Evolutionary conservation across 2,329 filamentous ascomycete species (phyloP).

Genomic region (Ascochyta viciae-villosae): DNA sequence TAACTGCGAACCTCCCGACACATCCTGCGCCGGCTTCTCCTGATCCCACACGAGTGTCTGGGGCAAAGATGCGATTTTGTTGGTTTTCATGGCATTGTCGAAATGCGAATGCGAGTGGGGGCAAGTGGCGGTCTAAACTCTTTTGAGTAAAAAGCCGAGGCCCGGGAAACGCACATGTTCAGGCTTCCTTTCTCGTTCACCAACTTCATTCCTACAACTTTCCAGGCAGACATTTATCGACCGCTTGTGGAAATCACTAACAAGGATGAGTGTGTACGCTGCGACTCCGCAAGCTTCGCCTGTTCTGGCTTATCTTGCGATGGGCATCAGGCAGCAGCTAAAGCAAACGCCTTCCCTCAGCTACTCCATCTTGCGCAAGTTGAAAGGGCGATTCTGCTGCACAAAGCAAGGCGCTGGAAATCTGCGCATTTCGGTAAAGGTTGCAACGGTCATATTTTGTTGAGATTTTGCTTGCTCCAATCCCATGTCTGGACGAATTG

Average conservation of each 20-base stretch:
- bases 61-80: neutral
- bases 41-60: neutral
- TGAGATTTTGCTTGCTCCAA: too few relatives aligned
- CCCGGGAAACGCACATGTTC: neutral
- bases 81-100: neutral
- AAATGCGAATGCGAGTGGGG: neutral
- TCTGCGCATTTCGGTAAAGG: too few relatives aligned
- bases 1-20: neutral
- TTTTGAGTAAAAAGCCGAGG: neutral
- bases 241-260: neutral
- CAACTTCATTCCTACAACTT: neutral
- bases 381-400: too few relatives aligned
- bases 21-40: neutral
- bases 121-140: neutral
- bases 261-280: neutral
- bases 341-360: too few relatives aligned
- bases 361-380: too few relatives aligned
- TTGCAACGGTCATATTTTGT: too few relatives aligned
- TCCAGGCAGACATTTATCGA: neutral
- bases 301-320: neutral
- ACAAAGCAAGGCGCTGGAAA: too few relatives aligned
- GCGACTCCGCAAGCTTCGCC: neutral
- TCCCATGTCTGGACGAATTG: too few relatives aligned
- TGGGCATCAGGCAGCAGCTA: neutral
- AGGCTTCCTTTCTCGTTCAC: neutral